These are phyloP conservation scores for Cercospora berteroae DNA, from an alignment of 2,329 filamentous ascomycete species.

Conservation along the genomic window DNA sequence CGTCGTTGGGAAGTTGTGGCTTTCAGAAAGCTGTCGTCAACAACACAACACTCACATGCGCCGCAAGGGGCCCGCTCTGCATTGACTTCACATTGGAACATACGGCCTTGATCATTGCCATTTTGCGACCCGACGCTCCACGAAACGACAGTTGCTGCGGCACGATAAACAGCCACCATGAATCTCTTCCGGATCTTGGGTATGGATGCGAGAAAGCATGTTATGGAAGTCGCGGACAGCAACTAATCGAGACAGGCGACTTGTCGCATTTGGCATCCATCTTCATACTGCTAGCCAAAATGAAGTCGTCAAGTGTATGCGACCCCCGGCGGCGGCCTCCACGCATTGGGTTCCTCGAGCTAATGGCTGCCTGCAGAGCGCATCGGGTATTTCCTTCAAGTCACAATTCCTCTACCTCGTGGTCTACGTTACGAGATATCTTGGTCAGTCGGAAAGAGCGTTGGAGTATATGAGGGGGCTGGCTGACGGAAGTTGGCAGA, in stretches of 20 bases:
- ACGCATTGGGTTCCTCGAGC: background rate
- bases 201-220: constrained; percentile 41
- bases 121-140: background rate
- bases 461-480: background rate
- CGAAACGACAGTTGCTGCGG: constrained; percentile 11
- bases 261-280: constrained; percentile 94
- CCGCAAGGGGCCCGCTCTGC: constrained; percentile 1
- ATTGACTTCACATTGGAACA: background rate
- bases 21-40: constrained; percentile 3
- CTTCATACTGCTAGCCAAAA: constrained; percentile 93
- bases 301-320: constrained; percentile 79
- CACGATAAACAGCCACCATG: constrained; percentile 45
- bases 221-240: constrained; percentile 8
- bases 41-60: constrained; percentile 2
- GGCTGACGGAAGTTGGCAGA: constrained; percentile 53
- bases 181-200: constrained; percentile 69
- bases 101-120: background rate
- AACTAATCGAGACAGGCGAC: constrained; percentile 62
- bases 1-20: constrained; percentile 5
- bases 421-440: constrained; percentile 90
- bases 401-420: constrained; percentile 92
- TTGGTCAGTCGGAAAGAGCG: constrained; percentile 44
- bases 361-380: constrained; percentile 63
- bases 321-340: background rate
- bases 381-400: constrained; percentile 97